phyloP scores from a whole-genome alignment of 345 rosid genomes.

The Arabis hirsuta region DNA sequence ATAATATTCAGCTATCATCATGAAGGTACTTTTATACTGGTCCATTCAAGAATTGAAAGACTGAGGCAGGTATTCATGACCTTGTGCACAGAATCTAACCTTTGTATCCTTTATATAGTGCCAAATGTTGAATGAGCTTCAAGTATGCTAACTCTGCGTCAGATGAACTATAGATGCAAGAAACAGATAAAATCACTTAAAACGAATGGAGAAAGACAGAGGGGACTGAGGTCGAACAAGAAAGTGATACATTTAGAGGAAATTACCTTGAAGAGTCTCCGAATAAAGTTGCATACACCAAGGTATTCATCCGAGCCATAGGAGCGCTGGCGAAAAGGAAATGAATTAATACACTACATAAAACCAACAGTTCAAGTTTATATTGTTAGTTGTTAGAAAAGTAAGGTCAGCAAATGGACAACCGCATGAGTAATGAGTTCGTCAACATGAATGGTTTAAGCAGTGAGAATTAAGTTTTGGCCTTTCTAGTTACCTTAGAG shows the following conservation, averaged over 20 bases:
- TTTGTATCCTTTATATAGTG: conserved; percentile 82
- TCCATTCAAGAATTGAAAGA: conserved; percentile 10
- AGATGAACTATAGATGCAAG: conserved; percentile 60
- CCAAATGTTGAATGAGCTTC: conserved; percentile 93
- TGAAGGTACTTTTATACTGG: conserved; percentile 24
- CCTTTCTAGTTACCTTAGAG: neutral
- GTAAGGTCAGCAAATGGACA: neutral
- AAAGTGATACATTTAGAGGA: conserved; percentile 8
- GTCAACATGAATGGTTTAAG: conserved; percentile 3
- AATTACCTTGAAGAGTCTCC: conserved; percentile 79
- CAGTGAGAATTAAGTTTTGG: conserved; percentile 10
- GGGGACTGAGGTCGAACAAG: conserved; percentile 19
- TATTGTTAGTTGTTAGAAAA: neutral
- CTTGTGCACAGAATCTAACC: conserved; percentile 56
- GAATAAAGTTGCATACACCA: conserved; percentile 84
- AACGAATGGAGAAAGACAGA: conserved; percentile 1
- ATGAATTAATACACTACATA: conserved; percentile 15
- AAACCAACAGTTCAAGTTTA: conserved; percentile 6
- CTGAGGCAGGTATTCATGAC: conserved; percentile 27
- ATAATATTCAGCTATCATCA: conserved; percentile 11
- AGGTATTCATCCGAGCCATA: conserved; percentile 79
- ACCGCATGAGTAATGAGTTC: conserved; percentile 22
- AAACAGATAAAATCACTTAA: conserved; percentile 18
- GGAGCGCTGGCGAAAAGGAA: conserved; percentile 59
- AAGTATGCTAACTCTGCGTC: conserved; percentile 86